phyloP scores from a whole-genome alignment of 1,284 basidiomycete species.

The Heimioporus punctisporus region DNA sequence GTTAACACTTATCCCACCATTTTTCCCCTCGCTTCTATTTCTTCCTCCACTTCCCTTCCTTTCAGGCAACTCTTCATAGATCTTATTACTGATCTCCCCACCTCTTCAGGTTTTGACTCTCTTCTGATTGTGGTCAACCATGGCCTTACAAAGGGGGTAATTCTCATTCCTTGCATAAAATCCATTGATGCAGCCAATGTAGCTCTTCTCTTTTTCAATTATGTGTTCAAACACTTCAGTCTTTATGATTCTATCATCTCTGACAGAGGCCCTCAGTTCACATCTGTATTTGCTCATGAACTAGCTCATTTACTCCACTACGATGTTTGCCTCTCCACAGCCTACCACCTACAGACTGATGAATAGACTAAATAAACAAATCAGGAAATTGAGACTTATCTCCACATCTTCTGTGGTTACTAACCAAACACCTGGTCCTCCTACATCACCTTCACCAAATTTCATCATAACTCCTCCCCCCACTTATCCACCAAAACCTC shows the following conservation, averaged over 20 bases:
- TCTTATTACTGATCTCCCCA: no score
- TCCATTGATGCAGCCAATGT: neutral
- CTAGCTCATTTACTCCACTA: neutral
- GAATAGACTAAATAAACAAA: neutral
- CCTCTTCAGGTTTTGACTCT: no score
- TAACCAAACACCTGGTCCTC: neutral
- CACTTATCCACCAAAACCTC: neutral
- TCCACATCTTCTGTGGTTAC: neutral
- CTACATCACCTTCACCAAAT: neutral
- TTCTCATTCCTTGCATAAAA: neutral
- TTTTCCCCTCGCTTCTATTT: no score
- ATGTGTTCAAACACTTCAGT: no score
- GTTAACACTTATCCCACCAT: no score
- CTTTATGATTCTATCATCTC: neutral
- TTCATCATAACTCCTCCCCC: neutral
- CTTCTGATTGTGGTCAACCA: no score
- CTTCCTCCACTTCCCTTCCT: no score
- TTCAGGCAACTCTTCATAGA: no score
- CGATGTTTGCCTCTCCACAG: neutral
- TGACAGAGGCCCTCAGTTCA: neutral
- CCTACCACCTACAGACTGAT: no score
- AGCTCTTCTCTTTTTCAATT: no score
- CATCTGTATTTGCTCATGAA: neutral
- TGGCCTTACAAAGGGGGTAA: no score
- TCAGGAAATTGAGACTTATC: neutral